Conservation (phyloP, 805 yeast genomes). For the Ogataea populi-albae region DNA sequence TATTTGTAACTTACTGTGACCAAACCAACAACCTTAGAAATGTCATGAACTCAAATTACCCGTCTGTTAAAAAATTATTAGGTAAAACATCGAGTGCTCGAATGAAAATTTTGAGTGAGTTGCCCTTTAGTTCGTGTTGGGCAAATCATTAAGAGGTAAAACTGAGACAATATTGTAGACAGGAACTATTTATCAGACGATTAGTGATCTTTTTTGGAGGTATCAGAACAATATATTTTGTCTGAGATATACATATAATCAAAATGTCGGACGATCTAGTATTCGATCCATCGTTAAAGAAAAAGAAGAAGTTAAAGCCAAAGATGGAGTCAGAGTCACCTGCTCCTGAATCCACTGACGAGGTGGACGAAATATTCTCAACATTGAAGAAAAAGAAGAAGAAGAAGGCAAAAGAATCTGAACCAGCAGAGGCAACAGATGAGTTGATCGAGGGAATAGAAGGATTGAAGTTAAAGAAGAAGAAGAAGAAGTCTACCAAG, state of each 20-base stretch:
- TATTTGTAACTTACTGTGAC: too few species aligned
- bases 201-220: conserved; percentile 2
- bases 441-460: conserved; percentile 59
- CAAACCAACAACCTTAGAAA: too few species aligned
- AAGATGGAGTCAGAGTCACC: conserved; percentile 33
- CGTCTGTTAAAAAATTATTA: too few species aligned
- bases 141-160: background rate
- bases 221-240: background rate
- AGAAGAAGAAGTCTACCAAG: conserved; percentile 68
- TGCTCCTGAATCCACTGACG: conserved; percentile 38
- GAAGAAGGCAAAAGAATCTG: conserved; percentile 61
- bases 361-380: conserved; percentile 63
- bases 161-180: background rate
- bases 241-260: conserved; percentile 1
- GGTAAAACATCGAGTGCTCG: too few species aligned
- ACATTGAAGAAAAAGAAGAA: conserved; percentile 86
- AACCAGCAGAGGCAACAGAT: conserved; percentile 37
- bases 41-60: too few species aligned
- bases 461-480: conserved; percentile 71
- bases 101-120: conserved; percentile 17
- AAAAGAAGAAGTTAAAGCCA: conserved; percentile 66
- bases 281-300: conserved; percentile 71
- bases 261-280: conserved; percentile 47
- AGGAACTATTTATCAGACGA: too few species aligned
- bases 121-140: too few species aligned